Percentiles rank a stretch among this genome's conserved stretches.
phyloP scores from a whole-genome alignment of 257 asterid genomes.

The Solanum chilense region DNA sequence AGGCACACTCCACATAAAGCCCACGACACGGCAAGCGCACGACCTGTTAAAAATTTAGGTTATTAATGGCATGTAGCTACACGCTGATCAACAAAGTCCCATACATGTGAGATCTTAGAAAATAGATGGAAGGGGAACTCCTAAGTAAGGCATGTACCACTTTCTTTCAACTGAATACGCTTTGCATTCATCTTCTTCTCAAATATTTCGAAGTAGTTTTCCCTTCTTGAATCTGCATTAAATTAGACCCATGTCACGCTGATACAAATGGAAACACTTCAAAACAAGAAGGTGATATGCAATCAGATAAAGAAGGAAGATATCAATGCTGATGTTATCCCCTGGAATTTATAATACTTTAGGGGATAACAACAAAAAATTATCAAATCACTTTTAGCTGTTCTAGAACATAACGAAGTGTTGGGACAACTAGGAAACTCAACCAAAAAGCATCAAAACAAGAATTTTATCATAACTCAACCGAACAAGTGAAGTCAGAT shows the following conservation, averaged over 20 bases:
- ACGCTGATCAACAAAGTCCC: neutral
- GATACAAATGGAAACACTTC: neutral
- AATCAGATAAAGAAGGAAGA: neutral
- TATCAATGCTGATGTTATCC: neutral
- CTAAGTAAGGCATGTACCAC: constrained; percentile 43
- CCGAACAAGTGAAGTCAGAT: neutral
- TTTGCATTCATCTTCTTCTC: constrained; percentile 87
- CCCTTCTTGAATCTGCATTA: constrained; percentile 67
- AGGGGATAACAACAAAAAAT: neutral
- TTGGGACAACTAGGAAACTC: neutral
- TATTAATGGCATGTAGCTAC: constrained; percentile 7
- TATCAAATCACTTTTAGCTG: neutral
- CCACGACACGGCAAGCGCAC: constrained; percentile 92
- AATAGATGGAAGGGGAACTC: neutral
- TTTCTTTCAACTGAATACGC: constrained; percentile 59
- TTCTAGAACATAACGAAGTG: neutral
- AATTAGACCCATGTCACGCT: constrained; percentile 3
- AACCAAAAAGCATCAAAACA: neutral
- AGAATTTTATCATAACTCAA: neutral
- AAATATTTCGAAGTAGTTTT: constrained; percentile 64
- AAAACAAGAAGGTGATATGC: neutral
- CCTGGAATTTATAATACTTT: neutral
- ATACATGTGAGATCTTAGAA: neutral
- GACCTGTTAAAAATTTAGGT: constrained; percentile 56
- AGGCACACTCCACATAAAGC: constrained; percentile 90